Conservation (phyloP, 1,139 yeast genomes). For the Scheffersomyces titani region DNA sequence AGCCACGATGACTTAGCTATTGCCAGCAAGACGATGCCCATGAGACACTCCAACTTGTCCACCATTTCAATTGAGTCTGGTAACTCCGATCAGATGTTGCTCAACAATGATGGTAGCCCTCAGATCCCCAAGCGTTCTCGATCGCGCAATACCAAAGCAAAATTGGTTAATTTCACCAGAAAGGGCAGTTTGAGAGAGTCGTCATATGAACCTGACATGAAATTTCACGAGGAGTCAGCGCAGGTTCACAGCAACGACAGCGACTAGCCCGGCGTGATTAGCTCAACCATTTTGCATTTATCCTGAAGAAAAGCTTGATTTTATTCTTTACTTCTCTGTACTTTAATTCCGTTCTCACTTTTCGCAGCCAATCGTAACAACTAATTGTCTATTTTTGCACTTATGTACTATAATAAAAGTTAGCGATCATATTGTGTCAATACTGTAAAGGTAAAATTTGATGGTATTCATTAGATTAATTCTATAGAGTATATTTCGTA, state of each 20-base stretch:
- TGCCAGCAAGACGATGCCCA: constrained; percentile 6
- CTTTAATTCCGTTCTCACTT: neutral
- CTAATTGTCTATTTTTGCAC: neutral
- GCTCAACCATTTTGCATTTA: neutral
- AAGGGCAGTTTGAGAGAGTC: constrained; percentile 48
- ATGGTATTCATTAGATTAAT: neutral
- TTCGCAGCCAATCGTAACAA: neutral
- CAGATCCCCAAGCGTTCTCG: neutral
- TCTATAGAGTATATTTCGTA: neutral
- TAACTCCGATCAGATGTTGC: constrained; percentile 6
- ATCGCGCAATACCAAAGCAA: constrained; percentile 30
- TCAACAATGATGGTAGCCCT: constrained; percentile 6
- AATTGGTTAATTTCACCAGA: constrained; percentile 55
- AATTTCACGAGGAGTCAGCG: constrained; percentile 35
- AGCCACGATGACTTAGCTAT: constrained; percentile 10
- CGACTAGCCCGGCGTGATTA: constrained; percentile 17
- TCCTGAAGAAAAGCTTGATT: neutral
- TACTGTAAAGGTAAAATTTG: neutral
- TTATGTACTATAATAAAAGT: constrained; percentile 1
- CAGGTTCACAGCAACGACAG: constrained; percentile 38
- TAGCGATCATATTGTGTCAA: neutral
- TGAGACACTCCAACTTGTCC: constrained; percentile 17
- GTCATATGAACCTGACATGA: constrained; percentile 30
- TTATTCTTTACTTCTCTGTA: constrained; percentile 1
- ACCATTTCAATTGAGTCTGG: constrained; percentile 17